Base-by-base conservation (phyloP, 495 filamentous ascomycete species). In the Neurospora sp. region DNA sequence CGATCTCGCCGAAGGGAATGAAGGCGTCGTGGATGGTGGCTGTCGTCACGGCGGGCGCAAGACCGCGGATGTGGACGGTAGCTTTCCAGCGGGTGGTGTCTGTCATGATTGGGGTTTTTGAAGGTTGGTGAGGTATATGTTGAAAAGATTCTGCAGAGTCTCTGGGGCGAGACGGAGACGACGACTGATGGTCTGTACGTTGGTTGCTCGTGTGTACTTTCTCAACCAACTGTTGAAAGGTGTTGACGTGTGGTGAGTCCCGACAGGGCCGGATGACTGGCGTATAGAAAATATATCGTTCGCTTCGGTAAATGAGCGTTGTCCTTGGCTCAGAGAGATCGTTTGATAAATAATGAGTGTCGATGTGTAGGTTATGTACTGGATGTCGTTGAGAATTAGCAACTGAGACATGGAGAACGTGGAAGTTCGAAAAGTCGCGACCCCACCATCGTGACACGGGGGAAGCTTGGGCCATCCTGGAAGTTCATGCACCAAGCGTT, bases 1-100 rank as follows among this genome's bases (percentile, higher is more conserved):
- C 88, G 73, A 99, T 92, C 78, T 97, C 94, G 75, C 96, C 96
- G 78, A 99, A 99, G 0, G 96, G 96, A 39, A 98, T 86, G 84
- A 99, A 99, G 42, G 94, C 94, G 76, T 94, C 92, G 65, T 94
- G 90, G 65, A 99, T 86, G 53, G 89, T 91, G 40, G 88, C 84
- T 31, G 86, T 80, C 14, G 90, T 94, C 65, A 97, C 93, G 35
- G 89, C 85, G 72, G 91, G 89, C 75, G 96, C 91, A 35, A 99
- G 89, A 48, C 94, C 94, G 77, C 95, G 94, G 70, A 98, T 91
- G 78, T 96, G 96, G 74, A 99, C 84, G 40, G 96, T 99, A 20
- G 91, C 86, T 81, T 97, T 97, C 78, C 96, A 88, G 70, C 96
- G 92, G 40, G 94, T 85, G 16, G 89, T 84, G 83, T 96, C 93